These are phyloP conservation scores for Yamadazyma triangularis DNA, from an alignment of 1,139 yeast genomes.

Conservation along the genomic window DNA sequence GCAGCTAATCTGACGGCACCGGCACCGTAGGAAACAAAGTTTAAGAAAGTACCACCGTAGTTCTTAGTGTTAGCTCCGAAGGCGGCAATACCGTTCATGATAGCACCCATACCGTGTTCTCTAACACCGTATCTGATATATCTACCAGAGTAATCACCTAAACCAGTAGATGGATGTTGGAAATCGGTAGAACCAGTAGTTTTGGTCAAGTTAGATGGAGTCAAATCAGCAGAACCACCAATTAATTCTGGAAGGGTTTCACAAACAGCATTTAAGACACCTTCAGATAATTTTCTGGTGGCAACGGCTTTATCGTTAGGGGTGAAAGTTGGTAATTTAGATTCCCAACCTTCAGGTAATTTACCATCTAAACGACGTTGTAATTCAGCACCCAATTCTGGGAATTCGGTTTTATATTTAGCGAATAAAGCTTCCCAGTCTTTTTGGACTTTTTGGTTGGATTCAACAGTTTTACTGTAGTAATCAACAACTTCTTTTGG, in stretches of 20 bases:
- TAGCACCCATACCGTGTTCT: constrained; percentile 99
- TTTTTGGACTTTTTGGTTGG: constrained; percentile 57
- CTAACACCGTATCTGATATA: constrained; percentile 98
- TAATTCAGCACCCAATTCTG: constrained; percentile 68
- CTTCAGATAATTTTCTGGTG: constrained; percentile 92
- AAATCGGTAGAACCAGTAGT: constrained; percentile 81
- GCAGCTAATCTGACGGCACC: constrained; percentile 98
- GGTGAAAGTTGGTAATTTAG: constrained; percentile 73
- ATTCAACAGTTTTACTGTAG: constrained; percentile 55
- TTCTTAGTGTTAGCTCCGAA: constrained; percentile 91
- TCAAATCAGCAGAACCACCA: constrained; percentile 99
- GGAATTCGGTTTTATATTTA: constrained; percentile 65
- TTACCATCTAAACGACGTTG: constrained; percentile 76
- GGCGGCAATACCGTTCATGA: constrained; percentile 96
- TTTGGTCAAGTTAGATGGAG: constrained; percentile 96
- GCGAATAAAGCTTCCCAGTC: constrained; percentile 70
- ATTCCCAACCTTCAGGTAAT: constrained; percentile 83
- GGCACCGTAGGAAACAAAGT: constrained; percentile 96
- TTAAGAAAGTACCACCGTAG: constrained; percentile 97
- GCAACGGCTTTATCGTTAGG: constrained; percentile 82
- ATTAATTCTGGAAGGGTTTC: constrained; percentile 78
- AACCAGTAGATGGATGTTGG: constrained; percentile 81
- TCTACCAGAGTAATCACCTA: constrained; percentile 90
- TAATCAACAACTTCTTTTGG: constrained; percentile 79
- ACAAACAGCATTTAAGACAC: constrained; percentile 62